Conservation (phyloP, 495 filamentous ascomycete genomes). For the Hypoxylon lenormandii region DNA sequence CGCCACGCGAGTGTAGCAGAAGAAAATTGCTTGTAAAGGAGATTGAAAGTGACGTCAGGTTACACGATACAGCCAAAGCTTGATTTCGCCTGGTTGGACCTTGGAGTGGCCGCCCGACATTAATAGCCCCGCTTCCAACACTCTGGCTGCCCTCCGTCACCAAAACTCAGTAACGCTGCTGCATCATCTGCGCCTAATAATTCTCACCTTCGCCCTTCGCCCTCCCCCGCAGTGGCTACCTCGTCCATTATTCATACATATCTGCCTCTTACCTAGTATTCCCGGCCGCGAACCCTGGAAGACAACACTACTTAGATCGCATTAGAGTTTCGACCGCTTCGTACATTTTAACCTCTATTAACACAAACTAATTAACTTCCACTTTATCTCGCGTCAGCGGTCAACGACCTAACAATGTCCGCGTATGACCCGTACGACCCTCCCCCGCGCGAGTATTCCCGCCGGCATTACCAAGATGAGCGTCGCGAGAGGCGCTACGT, state of each 20-base stretch:
- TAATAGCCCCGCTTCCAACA: constrained; percentile 28
- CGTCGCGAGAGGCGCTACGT: constrained; percentile 61
- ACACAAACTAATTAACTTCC: constrained; percentile 2
- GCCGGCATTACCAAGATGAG: constrained; percentile 62
- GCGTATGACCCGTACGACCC: constrained; percentile 63
- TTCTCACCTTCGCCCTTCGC: constrained; percentile 7
- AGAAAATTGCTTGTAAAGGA: constrained; percentile 15
- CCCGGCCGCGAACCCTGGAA: too few species aligned
- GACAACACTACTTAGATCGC: too few species aligned
- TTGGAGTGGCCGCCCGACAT: constrained; percentile 3
- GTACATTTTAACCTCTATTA: too few species aligned
- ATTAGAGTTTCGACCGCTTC: too few species aligned
- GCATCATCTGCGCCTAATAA: constrained; percentile 38
- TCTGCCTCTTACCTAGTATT: too few species aligned
- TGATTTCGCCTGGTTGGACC: constrained; percentile 29
- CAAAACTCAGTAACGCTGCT: constrained; percentile 11
- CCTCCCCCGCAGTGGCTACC: constrained; percentile 9
- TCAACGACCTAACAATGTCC: constrained; percentile 51
- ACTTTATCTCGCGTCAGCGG: background rate
- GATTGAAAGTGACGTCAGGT: constrained; percentile 40
- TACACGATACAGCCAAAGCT: constrained; percentile 29
- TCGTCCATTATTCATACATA: background rate
- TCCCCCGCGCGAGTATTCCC: constrained; percentile 55
- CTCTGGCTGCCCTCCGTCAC: background rate
- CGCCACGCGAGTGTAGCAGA: background rate